A percentile compares a stretch with the other conserved stretches of the same genome.
Conservation (phyloP, 441 rosid species). For the Aleurites moluccanus region DNA sequence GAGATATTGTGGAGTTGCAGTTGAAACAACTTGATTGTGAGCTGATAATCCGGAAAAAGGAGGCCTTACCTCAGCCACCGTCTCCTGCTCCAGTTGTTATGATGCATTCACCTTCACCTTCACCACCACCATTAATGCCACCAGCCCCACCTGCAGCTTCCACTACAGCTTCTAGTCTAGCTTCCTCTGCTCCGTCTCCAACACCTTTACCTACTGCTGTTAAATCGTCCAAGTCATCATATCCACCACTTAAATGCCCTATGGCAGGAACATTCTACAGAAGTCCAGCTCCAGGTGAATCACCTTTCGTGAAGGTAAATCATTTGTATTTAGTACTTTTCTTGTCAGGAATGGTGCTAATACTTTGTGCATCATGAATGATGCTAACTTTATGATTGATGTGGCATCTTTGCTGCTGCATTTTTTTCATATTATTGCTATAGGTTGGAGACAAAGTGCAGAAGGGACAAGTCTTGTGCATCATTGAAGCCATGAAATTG, state of each 20-base stretch:
- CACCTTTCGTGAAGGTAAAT: conserved; percentile 74
- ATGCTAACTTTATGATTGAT: conserved; percentile 11
- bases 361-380: not conserved
- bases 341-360: conserved; percentile 9
- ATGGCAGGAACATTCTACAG: conserved; percentile 93
- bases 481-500: conserved; percentile 90
- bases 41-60: conserved; percentile 72
- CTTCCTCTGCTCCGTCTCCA: conserved; percentile 43
- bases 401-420: not conserved
- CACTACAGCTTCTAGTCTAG: conserved; percentile 36
- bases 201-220: conserved; percentile 43
- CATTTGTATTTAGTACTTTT: conserved; percentile 10
- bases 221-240: conserved; percentile 53
- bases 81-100: conserved; percentile 49
- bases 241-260: conserved; percentile 76
- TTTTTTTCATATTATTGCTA: conserved; percentile 11
- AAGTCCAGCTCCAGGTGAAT: conserved; percentile 77
- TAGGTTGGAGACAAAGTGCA: conserved; percentile 93
- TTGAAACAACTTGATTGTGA: conserved; percentile 84
- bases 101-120: conserved; percentile 44
- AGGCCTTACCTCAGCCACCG: conserved; percentile 66
- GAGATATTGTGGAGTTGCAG: conserved; percentile 84
- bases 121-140: conserved; percentile 39
- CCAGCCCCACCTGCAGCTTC: conserved; percentile 38
- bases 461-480: conserved; percentile 86